These are phyloP conservation scores for Odonthalia washingtoniensis DNA, from an alignment of 31 red algal species.

Conservation along the genomic window DNA sequence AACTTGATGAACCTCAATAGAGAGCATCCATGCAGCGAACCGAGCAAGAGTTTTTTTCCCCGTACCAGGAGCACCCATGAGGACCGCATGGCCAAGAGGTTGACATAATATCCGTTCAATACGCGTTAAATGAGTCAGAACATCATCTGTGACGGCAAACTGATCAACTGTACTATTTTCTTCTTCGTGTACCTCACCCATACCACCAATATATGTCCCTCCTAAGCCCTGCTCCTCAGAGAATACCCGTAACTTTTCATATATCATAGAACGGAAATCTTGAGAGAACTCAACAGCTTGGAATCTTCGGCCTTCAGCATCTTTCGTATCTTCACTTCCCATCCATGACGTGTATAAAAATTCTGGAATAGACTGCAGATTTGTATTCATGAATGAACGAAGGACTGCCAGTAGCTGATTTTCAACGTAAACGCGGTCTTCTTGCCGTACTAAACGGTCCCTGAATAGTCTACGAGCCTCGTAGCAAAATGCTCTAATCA, in stretches of 20 bases:
- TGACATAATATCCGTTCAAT: slow-evolving; percentile 78
- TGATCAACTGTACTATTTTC: slow-evolving; percentile 66
- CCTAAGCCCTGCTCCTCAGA: slow-evolving; percentile 84
- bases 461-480: slow-evolving; percentile 76
- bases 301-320: slow-evolving; percentile 7
- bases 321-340: neutral
- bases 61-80: slow-evolving; percentile 84
- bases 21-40: slow-evolving; percentile 84
- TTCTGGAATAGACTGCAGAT: slow-evolving; percentile 27
- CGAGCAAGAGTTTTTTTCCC: slow-evolving; percentile 88
- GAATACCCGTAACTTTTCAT: slow-evolving; percentile 79
- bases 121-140: slow-evolving; percentile 76
- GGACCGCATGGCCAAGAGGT: slow-evolving; percentile 78
- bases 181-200: slow-evolving; percentile 10
- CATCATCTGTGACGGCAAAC: slow-evolving; percentile 87
- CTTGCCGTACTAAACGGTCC: slow-evolving; percentile 57
- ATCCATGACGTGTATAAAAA: slow-evolving; percentile 67
- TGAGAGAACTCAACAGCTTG: slow-evolving; percentile 45
- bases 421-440: slow-evolving; percentile 56
- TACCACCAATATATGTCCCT: slow-evolving; percentile 78
- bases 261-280: slow-evolving; percentile 61
- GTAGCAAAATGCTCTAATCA: slow-evolving; percentile 74
- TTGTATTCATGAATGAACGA: slow-evolving; percentile 1
- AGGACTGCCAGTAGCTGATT: slow-evolving; percentile 31
- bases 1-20: slow-evolving; percentile 80